Percentiles rank a stretch among this genome's conserved stretches.
Evolutionary conservation across 2,329 filamentous ascomycete genomes (phyloP).

Genomic region (Aureobasidium subglaciale): DNA sequence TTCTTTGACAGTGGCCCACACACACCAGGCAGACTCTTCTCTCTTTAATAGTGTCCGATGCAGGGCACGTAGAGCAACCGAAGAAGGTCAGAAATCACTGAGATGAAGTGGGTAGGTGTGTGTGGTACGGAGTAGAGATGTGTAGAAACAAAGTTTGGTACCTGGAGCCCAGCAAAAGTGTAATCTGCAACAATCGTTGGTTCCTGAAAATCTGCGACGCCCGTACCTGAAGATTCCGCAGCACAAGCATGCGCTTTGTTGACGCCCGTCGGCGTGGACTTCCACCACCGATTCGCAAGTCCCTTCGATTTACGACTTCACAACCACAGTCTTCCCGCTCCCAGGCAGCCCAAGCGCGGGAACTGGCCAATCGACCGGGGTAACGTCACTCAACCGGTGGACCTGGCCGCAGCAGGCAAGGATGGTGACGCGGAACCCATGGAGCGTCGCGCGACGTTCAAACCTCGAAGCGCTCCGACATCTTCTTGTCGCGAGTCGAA

Average conservation of each 20-base stretch:
- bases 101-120: not conserved
- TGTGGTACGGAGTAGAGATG: not conserved
- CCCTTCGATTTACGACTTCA: not conserved
- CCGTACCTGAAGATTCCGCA: not conserved
- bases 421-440: conserved; percentile 1
- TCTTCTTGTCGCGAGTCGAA: not conserved
- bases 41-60: not conserved
- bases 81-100: not conserved
- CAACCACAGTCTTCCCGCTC: not conserved
- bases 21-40: conserved; percentile 4
- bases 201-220: conserved; percentile 11
- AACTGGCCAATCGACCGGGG: not conserved
- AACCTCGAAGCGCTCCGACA: not conserved
- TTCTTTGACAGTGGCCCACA: not conserved
- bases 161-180: not conserved
- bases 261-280: not conserved
- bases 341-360: not conserved
- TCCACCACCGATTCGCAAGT: not conserved
- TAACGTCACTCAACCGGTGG: conserved; percentile 6
- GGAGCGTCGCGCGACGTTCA: not conserved
- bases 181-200: conserved; percentile 9
- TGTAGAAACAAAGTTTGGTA: conserved; percentile 11
- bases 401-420: conserved; percentile 8
- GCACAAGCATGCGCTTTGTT: not conserved
- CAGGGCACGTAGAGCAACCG: conserved; percentile 3